Conservation (phyloP, 257 asterid genomes). For the Solanum raphanifolium region DNA sequence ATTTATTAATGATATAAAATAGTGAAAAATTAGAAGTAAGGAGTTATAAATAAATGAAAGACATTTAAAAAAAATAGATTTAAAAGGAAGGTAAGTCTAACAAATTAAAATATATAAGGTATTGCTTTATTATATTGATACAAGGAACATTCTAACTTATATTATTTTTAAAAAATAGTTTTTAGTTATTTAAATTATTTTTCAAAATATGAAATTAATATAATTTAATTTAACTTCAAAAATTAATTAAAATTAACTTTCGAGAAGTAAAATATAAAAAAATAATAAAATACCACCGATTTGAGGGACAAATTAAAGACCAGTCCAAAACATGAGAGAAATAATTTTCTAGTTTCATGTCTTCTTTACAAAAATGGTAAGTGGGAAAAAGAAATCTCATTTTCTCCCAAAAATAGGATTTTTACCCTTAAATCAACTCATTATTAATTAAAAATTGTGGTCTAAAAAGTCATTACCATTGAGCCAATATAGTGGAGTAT, state of each 20-base stretch:
- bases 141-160: no score
- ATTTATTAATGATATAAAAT: background rate
- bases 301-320: background rate
- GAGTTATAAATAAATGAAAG: no score
- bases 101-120: no score
- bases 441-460: background rate
- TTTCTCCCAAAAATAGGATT: background rate
- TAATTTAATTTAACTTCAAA: no score
- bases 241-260: background rate
- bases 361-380: background rate
- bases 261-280: background rate
- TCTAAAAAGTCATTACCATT: background rate
- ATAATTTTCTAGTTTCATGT: no score
- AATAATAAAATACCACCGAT: background rate
- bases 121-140: background rate
- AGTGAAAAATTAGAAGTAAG: background rate
- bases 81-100: background rate
- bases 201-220: no score
- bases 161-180: accelerated
- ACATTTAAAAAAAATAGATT: no score
- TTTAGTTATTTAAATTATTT: background rate
- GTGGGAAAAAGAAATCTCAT: background rate
- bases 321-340: background rate
- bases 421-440: background rate
- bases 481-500: background rate